Base-by-base conservation (phyloP, 202 grass and related monocot genomes). In the Brachypodium distachyon region DNA sequence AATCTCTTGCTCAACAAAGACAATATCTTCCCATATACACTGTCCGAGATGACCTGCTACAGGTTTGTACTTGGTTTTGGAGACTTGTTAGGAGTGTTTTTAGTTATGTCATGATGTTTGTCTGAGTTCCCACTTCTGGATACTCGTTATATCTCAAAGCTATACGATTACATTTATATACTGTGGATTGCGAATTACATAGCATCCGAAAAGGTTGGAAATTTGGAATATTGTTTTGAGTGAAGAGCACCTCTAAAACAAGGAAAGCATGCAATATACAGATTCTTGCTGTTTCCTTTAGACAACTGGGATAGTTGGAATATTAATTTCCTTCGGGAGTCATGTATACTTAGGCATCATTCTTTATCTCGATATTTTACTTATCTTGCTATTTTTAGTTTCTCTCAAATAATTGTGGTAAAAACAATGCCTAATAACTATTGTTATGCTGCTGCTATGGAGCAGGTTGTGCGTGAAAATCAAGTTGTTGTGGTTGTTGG, bases 11-110 rank as follows among this genome's bases (percentile, higher is more conserved):
- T 81, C 91, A 98, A 71, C 96, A 98, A 81, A 90, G 96, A 66
- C 96, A 98, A 32, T 98, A 98, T 86, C 96, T 98, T 60, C 96
- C 96, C 5, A 98, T 98, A 92, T 98, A 83, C 79, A 95, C 96
- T 44, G 87, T 98, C 27, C 89, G 96, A 67, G 91, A 98, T 77
- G 96, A 98, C 37, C 75, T 95, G 32, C 83, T 98, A 85, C 91
- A 98, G 96, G 96, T 98, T 74, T 53, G 62, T 66, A 61, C 19
- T 61, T 80, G 76, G 25, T 48, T 61, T 47, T 79, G 23, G 33
- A 21, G 50, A 75, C 31, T 85, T 76, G 43, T 58, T 22, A 28
- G 43, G 12, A 61, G 29, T 38, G 19, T 74, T 52, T n/a, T 77
- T 67, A 21, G 27, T 69, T 80, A 9, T 53, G 2, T 60, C 31